Evolutionary conservation across 2,329 filamentous ascomycete species (phyloP), one percentile per base, ranked within the genome.

Genomic region (Beauveria australis): DNA sequence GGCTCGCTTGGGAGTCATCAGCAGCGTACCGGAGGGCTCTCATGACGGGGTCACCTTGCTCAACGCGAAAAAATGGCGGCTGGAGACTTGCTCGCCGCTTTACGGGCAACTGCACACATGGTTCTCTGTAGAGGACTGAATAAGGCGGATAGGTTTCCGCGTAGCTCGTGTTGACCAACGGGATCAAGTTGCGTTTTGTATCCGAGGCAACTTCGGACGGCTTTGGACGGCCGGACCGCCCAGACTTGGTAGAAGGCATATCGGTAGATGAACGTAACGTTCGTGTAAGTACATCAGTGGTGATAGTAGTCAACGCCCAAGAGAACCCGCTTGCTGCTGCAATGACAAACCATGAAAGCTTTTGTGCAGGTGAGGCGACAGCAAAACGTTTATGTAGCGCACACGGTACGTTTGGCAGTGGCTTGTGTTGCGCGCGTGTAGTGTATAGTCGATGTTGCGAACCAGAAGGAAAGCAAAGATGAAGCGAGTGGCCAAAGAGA

Each of bases 131-230:
- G 47, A 88, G 77, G 66, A 82, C 81, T 3, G 87, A 90, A 65
- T 78, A 80, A 5, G 79, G 79, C 18, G 79, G 79, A 78, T 76
- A 89, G 67, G 74, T 72, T 61, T 77, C 75, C 62, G 74, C 77
- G 73, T 81, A 85, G 68, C 82, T 77, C 41, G 78, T 76, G 67
- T 78, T 81, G 66, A 90, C 83, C 64, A 81, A 76, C 18, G 88
- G 87, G 64, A 90, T 86, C 69, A 86, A 89, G 62, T 81, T 80
- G 66, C 79, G 81, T 73, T 89, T 89, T n/a, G 87, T 88, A 70
- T 90, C 87, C 28, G 84, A 82, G 59, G 88, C 88, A 59, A 91
- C 83, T 64, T 91, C 88, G 43, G 86, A 74, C 26, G 74, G 74
- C 83, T 65, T 91, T 87, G 46, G 86, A 74, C 37, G 74, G 73